phyloP scores from a whole-genome alignment of 192 early-diverging fungal genomes.

The Oehlia diaphana region DNA sequence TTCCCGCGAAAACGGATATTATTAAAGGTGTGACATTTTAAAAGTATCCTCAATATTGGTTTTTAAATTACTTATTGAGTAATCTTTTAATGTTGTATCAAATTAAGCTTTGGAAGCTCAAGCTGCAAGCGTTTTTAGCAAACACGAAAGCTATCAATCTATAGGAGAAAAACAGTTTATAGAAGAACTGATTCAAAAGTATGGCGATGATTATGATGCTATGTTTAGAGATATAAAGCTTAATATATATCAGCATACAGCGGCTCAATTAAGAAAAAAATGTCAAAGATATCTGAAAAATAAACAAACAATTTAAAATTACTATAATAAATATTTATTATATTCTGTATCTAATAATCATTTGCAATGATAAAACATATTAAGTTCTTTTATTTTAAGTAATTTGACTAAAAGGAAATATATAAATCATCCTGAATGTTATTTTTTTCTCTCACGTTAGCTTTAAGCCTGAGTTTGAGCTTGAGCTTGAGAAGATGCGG shows the following conservation, averaged over 20 bases:
- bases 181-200: slow-evolving; percentile 62
- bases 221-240: slow-evolving; percentile 79
- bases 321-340: not conserved
- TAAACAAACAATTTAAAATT: not conserved
- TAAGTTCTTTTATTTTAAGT: no score
- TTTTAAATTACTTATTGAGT: not conserved
- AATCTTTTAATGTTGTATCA: not conserved
- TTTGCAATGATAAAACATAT: no score
- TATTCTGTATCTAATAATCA: no score
- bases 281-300: slow-evolving; percentile 42
- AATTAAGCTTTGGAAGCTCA: slow-evolving; percentile 53
- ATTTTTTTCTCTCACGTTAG: not conserved
- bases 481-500: not conserved
- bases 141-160: slow-evolving; percentile 51
- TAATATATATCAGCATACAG: slow-evolving; percentile 70
- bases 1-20: slow-evolving; percentile 57
- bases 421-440: not conserved
- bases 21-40: slow-evolving; percentile 38
- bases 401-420: no score
- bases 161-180: slow-evolving; percentile 58
- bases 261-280: slow-evolving; percentile 63
- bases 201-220: slow-evolving; percentile 70
- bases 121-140: slow-evolving; percentile 43
- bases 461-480: not conserved
- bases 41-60: no score